Percentiles rank a stretch among this genome's conserved stretches.
phyloP scores from a whole-genome alignment of 176 grass and related monocot genomes.

The Leersia perrieri region DNA sequence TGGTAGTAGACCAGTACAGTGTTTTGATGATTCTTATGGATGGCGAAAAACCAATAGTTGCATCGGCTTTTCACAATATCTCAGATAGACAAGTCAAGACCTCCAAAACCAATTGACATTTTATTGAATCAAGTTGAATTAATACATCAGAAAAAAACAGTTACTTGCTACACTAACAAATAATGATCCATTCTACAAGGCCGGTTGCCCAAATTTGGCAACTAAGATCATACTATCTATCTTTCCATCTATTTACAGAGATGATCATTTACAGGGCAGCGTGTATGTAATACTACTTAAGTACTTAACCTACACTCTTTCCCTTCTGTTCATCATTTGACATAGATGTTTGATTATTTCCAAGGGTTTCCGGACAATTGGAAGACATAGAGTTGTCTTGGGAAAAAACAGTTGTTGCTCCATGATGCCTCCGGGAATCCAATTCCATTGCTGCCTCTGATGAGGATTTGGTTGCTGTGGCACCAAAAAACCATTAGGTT shows the following conservation, averaged over 20 bases:
- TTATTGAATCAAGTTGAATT: slow-evolving; percentile 31
- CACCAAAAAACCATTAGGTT: slow-evolving; percentile 8
- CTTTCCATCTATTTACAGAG: slow-evolving; percentile 40
- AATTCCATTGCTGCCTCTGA: slow-evolving; percentile 28
- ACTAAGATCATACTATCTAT: slow-evolving; percentile 21
- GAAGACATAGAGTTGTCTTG: slow-evolving; percentile 3
- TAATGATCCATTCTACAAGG: slow-evolving; percentile 33
- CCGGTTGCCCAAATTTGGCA: slow-evolving; percentile 18
- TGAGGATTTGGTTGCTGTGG: slow-evolving; percentile 32
- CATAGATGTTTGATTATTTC: background rate
- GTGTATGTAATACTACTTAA: background rate
- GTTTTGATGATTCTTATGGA: background rate
- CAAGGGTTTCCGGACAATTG: background rate
- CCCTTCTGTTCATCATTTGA: slow-evolving; percentile 15
- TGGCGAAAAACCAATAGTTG: background rate
- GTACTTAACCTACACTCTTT: slow-evolving; percentile 9
- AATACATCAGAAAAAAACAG: slow-evolving; percentile 13
- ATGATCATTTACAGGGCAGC: slow-evolving; percentile 6
- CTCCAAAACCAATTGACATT: background rate
- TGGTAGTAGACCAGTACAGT: background rate
- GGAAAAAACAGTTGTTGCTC: background rate
- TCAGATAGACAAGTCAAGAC: background rate
- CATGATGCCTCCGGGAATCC: slow-evolving; percentile 2
- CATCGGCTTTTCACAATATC: background rate
- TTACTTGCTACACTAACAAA: slow-evolving; percentile 25